Evolutionary conservation across 768 basidiomycete genomes (phyloP).

Genomic region (Rhodotorula babjevae): DNA sequence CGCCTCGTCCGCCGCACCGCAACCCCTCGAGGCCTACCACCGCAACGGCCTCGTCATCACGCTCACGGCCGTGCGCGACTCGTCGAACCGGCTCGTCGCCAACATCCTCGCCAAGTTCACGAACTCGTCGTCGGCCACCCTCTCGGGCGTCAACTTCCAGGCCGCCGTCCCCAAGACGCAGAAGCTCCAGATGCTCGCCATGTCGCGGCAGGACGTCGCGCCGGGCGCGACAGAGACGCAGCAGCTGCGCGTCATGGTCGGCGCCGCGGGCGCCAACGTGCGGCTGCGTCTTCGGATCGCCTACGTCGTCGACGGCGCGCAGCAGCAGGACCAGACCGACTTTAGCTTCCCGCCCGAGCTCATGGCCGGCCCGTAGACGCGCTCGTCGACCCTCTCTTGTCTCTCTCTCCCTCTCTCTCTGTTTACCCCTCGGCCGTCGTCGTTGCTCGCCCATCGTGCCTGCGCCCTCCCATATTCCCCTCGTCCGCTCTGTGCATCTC

Average conservation of each 20-base stretch:
- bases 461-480: neutral
- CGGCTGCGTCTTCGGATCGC: slow-evolving; percentile 80
- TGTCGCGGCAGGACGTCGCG: slow-evolving; percentile 75
- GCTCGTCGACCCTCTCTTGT: neutral
- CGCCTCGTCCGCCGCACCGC: slow-evolving; percentile 44
- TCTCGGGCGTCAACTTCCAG: slow-evolving; percentile 77
- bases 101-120: slow-evolving; percentile 87
- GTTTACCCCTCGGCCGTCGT: neutral
- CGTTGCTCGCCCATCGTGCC: neutral
- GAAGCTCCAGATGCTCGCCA: slow-evolving; percentile 97
- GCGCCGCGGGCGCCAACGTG: slow-evolving; percentile 62
- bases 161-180: slow-evolving; percentile 96
- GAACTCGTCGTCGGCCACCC: slow-evolving; percentile 52
- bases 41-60: slow-evolving; percentile 85
- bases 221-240: slow-evolving; percentile 84
- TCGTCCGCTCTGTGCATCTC: neutral
- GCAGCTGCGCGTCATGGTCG: slow-evolving; percentile 74
- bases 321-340: slow-evolving; percentile 85
- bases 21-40: slow-evolving; percentile 72
- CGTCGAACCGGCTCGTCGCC: slow-evolving; percentile 76
- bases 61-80: slow-evolving; percentile 76
- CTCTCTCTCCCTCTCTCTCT: neutral
- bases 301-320: slow-evolving; percentile 64
- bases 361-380: slow-evolving; percentile 16
- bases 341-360: slow-evolving; percentile 54